Evolutionary conservation across 352 stramenopile genomes (phyloP).

Genomic region (Globisporangium irregulare): DNA sequence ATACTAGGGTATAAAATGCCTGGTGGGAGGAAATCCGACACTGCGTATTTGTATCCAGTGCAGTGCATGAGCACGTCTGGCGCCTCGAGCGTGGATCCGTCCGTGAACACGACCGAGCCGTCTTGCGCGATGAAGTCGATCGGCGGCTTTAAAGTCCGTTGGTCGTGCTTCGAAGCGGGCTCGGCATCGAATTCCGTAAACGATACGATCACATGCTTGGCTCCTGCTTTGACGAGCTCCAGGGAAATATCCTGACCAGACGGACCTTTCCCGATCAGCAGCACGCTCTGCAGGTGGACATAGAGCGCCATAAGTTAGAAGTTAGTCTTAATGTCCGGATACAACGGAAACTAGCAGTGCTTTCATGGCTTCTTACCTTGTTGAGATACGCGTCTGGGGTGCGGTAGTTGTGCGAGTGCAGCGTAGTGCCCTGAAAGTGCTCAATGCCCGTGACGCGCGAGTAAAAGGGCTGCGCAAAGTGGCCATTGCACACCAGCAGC

Average conservation of each 20-base stretch:
- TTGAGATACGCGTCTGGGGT: conserved; percentile 37
- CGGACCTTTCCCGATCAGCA: conserved; percentile 64
- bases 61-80: conserved; percentile 79
- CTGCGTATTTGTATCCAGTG: conserved; percentile 72
- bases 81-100: conserved; percentile 41
- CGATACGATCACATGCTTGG: conserved; percentile 58
- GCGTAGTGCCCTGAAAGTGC: conserved; percentile 34
- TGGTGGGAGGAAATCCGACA: conserved; percentile 43
- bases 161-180: conserved; percentile 23
- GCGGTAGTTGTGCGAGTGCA: conserved; percentile 61
- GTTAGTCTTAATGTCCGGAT: background rate
- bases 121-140: conserved; percentile 51
- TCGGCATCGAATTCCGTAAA: conserved; percentile 39
- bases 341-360: background rate
- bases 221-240: conserved; percentile 43
- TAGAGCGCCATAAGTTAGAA: background rate
- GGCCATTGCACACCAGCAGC: conserved; percentile 73
- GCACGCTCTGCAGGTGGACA: conserved; percentile 32
- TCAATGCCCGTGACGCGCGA: conserved; percentile 51
- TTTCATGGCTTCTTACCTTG: conserved; percentile 25
- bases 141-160: conserved; percentile 51
- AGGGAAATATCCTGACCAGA: conserved; percentile 81
- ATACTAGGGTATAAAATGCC: conserved; percentile 45
- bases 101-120: conserved; percentile 51
- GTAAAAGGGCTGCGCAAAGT: conserved; percentile 62